Evolutionary conservation across 805 yeast genomes (phyloP).

Genomic region (Ogataea trehaloabstinens): DNA sequence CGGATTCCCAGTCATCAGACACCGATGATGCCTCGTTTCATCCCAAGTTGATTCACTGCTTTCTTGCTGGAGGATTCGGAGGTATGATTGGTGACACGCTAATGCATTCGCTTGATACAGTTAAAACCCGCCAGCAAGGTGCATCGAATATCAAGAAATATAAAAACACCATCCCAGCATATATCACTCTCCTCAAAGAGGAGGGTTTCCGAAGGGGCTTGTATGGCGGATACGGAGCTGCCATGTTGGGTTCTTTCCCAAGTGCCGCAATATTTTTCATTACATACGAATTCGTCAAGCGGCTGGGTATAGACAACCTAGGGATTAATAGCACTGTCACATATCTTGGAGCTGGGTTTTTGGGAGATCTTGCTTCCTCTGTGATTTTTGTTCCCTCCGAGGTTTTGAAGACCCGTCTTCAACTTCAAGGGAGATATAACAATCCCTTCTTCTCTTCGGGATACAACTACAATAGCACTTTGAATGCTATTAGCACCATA

Average conservation of each 20-base stretch:
- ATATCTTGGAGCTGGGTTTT: slow-evolving; percentile 79
- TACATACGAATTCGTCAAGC: slow-evolving; percentile 80
- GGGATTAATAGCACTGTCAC: slow-evolving; percentile 74
- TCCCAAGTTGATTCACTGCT: slow-evolving; percentile 54
- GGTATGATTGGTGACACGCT: slow-evolving; percentile 89
- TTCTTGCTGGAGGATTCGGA: slow-evolving; percentile 92
- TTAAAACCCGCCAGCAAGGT: slow-evolving; percentile 97
- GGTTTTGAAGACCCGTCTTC: slow-evolving; percentile 88
- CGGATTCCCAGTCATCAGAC: not conserved
- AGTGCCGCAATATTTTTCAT: slow-evolving; percentile 93
- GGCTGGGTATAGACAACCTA: slow-evolving; percentile 61
- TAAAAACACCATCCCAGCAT: slow-evolving; percentile 72
- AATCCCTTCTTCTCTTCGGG: slow-evolving; percentile 79
- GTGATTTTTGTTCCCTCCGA: slow-evolving; percentile 93
- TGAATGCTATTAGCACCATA: slow-evolving; percentile 68
- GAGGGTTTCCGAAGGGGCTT: slow-evolving; percentile 86
- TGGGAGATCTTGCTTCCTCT: slow-evolving; percentile 92
- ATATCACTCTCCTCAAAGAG: slow-evolving; percentile 66
- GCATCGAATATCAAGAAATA: slow-evolving; percentile 69
- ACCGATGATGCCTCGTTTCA: slow-evolving; percentile 8
- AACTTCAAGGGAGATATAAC: slow-evolving; percentile 84
- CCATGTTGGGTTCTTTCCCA: slow-evolving; percentile 89
- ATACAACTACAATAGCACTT: slow-evolving; percentile 77
- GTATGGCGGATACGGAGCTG: slow-evolving; percentile 91
- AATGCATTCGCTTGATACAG: slow-evolving; percentile 96